Base-by-base conservation (phyloP, 2,329 filamentous ascomycete genomes). In the Xylaria polymorpha region DNA sequence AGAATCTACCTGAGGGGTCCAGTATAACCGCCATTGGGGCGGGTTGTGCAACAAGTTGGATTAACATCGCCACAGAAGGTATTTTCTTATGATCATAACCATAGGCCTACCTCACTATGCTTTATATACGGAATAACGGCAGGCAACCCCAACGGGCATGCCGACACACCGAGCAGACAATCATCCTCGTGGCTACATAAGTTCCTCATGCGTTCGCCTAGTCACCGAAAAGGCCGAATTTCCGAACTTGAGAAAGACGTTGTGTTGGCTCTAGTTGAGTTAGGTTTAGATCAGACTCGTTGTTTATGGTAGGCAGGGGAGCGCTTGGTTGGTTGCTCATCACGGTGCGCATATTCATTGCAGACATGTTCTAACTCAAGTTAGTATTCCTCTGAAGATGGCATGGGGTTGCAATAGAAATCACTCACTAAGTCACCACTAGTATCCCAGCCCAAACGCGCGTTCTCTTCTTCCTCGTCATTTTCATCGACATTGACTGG, bases 11-110 rank as follows among this genome's bases (percentile, higher is more conserved):
- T 18, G 78, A 84, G 4, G 82, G 80, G 10, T 84, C 82, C 65
- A 81, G 82, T 22, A 88, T 94, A 65, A 81, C 85, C 71, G 82
- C 82, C 59, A 85, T 97, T 59, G 93, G 91, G 29, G 94, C 93
- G n/a, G 94, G 94, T 1, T 97, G 94, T 81, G 94, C 94, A 53
- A 97, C 94, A 20, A 97, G 91, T 78, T 97, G 94, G 90, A 84
- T 97, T 63, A 86, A 84, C 71, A 83, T 88, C 50, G 63, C 57
- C 60, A 72, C 71, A 57, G 75, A 79, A 44, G 77, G 77, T 3
- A 37, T 79, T 22, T 77, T 77, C 50, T 73, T 79, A 39, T 80
- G 73, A 80, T 39, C 73, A 29, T 71, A 68, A 74, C 66, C 67
- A 64, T 41, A n/a, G 43, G 15, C n/a, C n/a, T n/a, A n/a, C 44